Percentiles rank a stretch among this genome's conserved stretches.
Evolutionary conservation across 805 yeast genomes (phyloP).

Genomic region (Priceomyces haplophilus): DNA sequence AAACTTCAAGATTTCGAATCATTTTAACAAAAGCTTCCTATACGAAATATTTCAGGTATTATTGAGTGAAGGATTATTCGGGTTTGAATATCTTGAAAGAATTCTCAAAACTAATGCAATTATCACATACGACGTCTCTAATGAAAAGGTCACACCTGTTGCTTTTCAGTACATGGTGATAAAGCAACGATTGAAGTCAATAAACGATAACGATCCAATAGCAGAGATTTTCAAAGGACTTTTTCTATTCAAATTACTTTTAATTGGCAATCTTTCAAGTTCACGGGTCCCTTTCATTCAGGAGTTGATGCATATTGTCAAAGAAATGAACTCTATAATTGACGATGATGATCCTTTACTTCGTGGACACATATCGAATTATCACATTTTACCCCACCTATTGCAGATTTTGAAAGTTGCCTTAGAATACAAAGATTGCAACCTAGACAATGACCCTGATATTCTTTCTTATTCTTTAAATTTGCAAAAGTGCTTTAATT

Average conservation of each 20-base stretch:
- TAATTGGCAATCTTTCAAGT: slow-evolving; percentile 17
- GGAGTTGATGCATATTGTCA: slow-evolving; percentile 18
- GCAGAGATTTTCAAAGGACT: slow-evolving; percentile 8
- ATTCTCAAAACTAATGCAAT: neutral
- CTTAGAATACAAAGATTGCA: slow-evolving; percentile 11
- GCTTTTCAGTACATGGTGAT: neutral
- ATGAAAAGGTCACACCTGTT: too few species aligned
- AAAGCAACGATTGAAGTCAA: neutral
- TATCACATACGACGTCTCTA: neutral
- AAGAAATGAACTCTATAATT: slow-evolving; percentile 11
- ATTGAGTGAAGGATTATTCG: slow-evolving; percentile 11
- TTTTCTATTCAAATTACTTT: slow-evolving; percentile 19
- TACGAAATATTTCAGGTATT: slow-evolving; percentile 8
- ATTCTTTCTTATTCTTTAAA: slow-evolving; percentile 7
- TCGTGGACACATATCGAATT: slow-evolving; percentile 27
- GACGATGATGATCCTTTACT: slow-evolving; percentile 6
- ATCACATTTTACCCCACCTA: slow-evolving; percentile 29
- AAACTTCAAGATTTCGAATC: slow-evolving; percentile 10
- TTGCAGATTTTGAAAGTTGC: slow-evolving; percentile 27
- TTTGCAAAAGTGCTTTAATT: slow-evolving; percentile 23
- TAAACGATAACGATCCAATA: slow-evolving; percentile 3
- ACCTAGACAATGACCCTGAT: too few species aligned
- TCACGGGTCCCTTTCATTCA: slow-evolving; percentile 11
- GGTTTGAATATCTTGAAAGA: slow-evolving; percentile 2
- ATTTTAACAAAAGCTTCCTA: slow-evolving; percentile 7